phyloP scores from a whole-genome alignment of 768 basidiomycete genomes.

The Agrocybe pediades region DNA sequence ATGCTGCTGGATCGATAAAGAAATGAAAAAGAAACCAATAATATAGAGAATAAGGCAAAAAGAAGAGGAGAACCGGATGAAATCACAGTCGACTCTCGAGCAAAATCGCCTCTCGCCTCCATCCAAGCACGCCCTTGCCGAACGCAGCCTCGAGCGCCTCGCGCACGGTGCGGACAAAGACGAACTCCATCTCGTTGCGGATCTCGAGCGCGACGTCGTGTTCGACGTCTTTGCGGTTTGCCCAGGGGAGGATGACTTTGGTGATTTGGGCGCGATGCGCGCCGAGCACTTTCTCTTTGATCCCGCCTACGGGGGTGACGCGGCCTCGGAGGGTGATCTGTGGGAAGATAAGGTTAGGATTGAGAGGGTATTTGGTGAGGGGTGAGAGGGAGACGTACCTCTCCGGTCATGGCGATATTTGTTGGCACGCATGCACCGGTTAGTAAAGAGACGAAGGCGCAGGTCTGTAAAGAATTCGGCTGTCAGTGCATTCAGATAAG shows the following conservation, averaged over 20 bases:
- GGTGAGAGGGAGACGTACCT: conserved; percentile 44
- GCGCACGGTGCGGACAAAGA: conserved; percentile 75
- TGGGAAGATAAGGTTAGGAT: not conserved
- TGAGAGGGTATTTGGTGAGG: not conserved
- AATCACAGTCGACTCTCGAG: conserved; percentile 35
- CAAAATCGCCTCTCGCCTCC: conserved; percentile 52
- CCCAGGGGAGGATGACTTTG: conserved; percentile 82
- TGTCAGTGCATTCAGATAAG: not conserved
- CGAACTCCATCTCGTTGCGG: conserved; percentile 74
- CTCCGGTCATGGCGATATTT: conserved; percentile 88
- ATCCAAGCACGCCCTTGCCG: conserved; percentile 65
- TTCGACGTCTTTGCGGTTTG: conserved; percentile 86
- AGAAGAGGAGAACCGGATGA: not conserved
- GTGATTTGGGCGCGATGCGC: conserved; percentile 86
- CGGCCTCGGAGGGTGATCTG: conserved; percentile 83
- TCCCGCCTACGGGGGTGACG: conserved; percentile 84
- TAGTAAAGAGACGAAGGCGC: conserved; percentile 85
- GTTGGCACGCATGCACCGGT: conserved; percentile 74
- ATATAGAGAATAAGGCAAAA: no score
- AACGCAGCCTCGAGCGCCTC: conserved; percentile 87
- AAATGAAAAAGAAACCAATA: no score
- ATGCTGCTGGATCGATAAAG: no score
- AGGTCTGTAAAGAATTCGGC: conserved; percentile 47
- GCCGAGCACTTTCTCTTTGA: conserved; percentile 90
- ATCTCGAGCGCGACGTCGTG: conserved; percentile 81